These are phyloP conservation scores for Nigrospora osmanthi DNA, from an alignment of 2,329 filamentous ascomycete species.

Conservation along the genomic window DNA sequence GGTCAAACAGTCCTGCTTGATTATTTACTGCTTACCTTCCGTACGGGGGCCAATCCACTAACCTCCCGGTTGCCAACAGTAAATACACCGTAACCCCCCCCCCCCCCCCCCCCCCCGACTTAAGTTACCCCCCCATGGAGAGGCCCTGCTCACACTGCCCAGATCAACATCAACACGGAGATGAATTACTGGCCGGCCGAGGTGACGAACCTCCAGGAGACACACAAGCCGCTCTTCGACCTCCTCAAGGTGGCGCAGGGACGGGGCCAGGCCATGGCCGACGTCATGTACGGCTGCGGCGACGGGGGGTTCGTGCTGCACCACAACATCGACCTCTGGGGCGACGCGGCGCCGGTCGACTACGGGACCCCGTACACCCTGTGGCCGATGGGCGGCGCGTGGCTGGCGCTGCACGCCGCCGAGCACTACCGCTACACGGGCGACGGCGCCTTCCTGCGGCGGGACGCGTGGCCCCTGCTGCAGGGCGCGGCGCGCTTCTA, in stretches of 20 bases:
- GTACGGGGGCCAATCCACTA: too few species aligned
- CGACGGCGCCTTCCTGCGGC: constrained; percentile 18
- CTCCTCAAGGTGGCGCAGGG: constrained; percentile 11
- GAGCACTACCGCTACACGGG: constrained; percentile 28
- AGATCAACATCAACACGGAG: constrained; percentile 12
- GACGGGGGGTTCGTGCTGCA: constrained; percentile 24
- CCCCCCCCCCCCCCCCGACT: too few species aligned
- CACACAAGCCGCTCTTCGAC: constrained; percentile 29
- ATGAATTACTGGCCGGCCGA: constrained; percentile 18
- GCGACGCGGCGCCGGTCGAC: constrained; percentile 27
- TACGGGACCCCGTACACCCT: constrained; percentile 17
- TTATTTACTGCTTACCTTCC: too few species aligned
- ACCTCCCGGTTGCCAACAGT: not conserved
- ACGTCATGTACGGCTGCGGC: constrained; percentile 27
- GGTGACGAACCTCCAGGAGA: constrained; percentile 24
- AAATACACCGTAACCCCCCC: constrained; percentile 8
- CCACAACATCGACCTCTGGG: constrained; percentile 32
- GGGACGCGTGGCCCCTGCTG: constrained; percentile 18
- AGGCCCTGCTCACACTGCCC: not conserved
- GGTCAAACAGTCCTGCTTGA: too few species aligned
- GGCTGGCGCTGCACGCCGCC: constrained; percentile 30
- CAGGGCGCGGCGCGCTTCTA: constrained; percentile 26
- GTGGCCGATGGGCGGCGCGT: constrained; percentile 32
- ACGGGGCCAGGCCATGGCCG: constrained; percentile 23
- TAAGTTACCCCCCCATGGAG: not conserved